Evolutionary conservation across 2,329 filamentous ascomycete species (phyloP).

Genomic region (Corniculantispora saksenae): DNA sequence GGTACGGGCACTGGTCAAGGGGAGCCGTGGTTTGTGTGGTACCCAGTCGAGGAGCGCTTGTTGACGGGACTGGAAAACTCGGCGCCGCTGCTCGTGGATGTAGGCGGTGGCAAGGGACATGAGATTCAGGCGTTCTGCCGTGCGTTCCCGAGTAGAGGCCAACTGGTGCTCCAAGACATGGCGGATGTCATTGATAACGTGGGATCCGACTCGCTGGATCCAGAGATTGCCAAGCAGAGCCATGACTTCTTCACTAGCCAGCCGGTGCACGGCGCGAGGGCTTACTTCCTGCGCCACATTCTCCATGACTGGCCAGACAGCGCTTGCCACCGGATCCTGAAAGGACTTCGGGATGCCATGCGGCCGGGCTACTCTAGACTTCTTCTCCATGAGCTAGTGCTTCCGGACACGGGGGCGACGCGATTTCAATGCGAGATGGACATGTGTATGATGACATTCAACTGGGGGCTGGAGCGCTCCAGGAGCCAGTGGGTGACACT

Average conservation of each 20-base stretch:
- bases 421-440: constrained; percentile 23
- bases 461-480: constrained; percentile 25
- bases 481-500: constrained; percentile 24
- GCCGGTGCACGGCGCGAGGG: constrained; percentile 27
- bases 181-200: constrained; percentile 26
- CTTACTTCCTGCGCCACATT: constrained; percentile 30
- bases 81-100: constrained; percentile 31
- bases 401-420: constrained; percentile 23
- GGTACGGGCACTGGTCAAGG: too few species aligned
- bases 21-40: constrained; percentile 21
- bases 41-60: constrained; percentile 30
- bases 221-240: constrained; percentile 29
- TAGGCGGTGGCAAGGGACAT: constrained; percentile 33
- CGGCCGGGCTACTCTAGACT: constrained; percentile 33
- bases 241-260: constrained; percentile 38
- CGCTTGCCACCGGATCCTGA: constrained; percentile 24
- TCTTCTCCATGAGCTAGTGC: constrained; percentile 33
- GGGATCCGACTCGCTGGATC: constrained; percentile 20
- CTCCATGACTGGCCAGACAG: constrained; percentile 30
- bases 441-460: constrained; percentile 27
- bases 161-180: constrained; percentile 32
- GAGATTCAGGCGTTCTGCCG: constrained; percentile 29
- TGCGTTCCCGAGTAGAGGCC: constrained; percentile 26
- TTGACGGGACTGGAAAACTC: constrained; percentile 24
- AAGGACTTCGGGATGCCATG: constrained; percentile 21